Conservation (phyloP, 1,284 basidiomycete genomes). For the Sporisorium exsertum region DNA sequence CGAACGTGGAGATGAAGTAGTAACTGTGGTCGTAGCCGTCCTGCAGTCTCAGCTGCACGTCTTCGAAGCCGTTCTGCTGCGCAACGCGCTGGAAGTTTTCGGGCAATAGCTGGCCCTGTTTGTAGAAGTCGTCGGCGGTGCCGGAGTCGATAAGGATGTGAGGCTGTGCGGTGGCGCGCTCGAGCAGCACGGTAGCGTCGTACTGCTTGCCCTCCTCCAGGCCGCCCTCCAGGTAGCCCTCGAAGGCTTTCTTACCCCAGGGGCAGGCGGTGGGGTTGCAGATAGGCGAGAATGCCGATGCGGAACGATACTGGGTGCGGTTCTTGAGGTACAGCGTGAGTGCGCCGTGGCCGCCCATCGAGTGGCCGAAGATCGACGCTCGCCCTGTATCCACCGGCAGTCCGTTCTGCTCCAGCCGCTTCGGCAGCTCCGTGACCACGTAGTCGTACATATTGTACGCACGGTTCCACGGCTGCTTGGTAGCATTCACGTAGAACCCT, state of each 20-base stretch:
- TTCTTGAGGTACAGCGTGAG: slow-evolving; percentile 86
- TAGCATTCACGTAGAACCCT: slow-evolving; percentile 68
- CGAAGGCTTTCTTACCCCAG: slow-evolving; percentile 94
- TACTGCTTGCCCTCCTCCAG: slow-evolving; percentile 81
- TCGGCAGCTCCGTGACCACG: slow-evolving; percentile 58
- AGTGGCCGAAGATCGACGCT: slow-evolving; percentile 69
- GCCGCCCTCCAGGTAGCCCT: slow-evolving; percentile 81
- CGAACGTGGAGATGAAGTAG: slow-evolving; percentile 78
- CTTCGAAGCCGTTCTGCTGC: slow-evolving; percentile 78
- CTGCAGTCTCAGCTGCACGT: slow-evolving; percentile 82
- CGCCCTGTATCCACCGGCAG: slow-evolving; percentile 56
- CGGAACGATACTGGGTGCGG: slow-evolving; percentile 79
- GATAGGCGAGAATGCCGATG: slow-evolving; percentile 93
- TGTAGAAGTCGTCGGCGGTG: slow-evolving; percentile 86
- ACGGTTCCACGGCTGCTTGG: slow-evolving; percentile 59
- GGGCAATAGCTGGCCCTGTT: slow-evolving; percentile 85
- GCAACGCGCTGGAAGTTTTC: slow-evolving; percentile 86
- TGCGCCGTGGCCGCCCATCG: slow-evolving; percentile 96
- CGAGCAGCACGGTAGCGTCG: slow-evolving; percentile 87
- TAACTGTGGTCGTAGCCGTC: slow-evolving; percentile 87
- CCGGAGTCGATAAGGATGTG: slow-evolving; percentile 71
- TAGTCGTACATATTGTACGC: slow-evolving; percentile 66
- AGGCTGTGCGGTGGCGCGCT: slow-evolving; percentile 73
- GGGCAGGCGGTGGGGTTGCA: slow-evolving; percentile 86
- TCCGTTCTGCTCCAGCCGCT: slow-evolving; percentile 28